Evolutionary conservation across 106 monocot genomes (phyloP).

Genomic region (Hemerocallis citrina): DNA sequence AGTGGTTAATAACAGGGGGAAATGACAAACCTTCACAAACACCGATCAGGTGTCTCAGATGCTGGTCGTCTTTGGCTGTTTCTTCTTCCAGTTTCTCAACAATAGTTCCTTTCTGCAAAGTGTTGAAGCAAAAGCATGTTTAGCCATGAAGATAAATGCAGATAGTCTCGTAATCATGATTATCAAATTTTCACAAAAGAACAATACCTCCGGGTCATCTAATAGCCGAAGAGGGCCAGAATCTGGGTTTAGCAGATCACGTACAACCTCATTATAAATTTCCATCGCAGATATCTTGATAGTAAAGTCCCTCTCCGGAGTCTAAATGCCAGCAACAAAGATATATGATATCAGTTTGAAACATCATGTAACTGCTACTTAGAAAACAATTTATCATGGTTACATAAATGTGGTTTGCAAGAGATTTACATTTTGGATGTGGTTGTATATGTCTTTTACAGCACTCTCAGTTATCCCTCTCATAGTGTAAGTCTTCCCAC

Average conservation of each 20-base stretch:
- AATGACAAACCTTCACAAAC: slow-evolving; percentile 73
- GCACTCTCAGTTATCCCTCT: slow-evolving; percentile 85
- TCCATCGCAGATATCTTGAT: slow-evolving; percentile 95
- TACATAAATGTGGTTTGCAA: not conserved
- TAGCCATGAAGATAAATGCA: no score
- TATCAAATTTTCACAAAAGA: not conserved
- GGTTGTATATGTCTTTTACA: slow-evolving; percentile 84
- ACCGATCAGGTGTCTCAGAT: slow-evolving; percentile 69
- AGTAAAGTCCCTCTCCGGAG: slow-evolving; percentile 56
- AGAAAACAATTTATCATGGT: not conserved
- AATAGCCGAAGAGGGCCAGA: slow-evolving; percentile 81
- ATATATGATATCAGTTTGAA: not conserved
- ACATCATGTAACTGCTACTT: not conserved
- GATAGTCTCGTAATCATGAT: no score
- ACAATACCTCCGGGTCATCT: slow-evolving; percentile 92
- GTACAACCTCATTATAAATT: slow-evolving; percentile 94
- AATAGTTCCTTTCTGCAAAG: slow-evolving; percentile 81
- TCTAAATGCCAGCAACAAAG: slow-evolving; percentile 26
- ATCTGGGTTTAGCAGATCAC: slow-evolving; percentile 79
- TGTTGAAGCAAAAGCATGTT: not conserved
- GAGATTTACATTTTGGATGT: slow-evolving; percentile 50
- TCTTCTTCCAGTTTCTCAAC: slow-evolving; percentile 93
- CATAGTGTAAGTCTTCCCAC: slow-evolving; percentile 95
- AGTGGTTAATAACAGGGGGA: not conserved
- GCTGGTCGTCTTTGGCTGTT: slow-evolving; percentile 66